A percentile compares a stretch with the other conserved stretches of the same genome.
Evolutionary conservation across 148 eudicot species (phyloP).

Genomic region (Diospyros lotus): DNA sequence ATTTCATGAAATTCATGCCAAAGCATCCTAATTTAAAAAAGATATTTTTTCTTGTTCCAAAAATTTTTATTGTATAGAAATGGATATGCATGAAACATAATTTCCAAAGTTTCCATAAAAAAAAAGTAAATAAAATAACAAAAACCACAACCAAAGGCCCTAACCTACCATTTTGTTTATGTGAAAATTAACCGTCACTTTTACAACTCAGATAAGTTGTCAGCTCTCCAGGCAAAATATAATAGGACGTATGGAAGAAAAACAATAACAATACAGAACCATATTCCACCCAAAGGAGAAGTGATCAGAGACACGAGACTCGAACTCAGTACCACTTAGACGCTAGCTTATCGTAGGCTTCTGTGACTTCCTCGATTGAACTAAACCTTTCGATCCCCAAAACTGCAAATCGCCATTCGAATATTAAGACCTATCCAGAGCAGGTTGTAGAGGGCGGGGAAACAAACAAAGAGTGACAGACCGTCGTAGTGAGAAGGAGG

Average conservation of each 20-base stretch:
- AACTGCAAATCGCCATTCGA: conserved; percentile 34
- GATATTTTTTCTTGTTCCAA: too few species aligned
- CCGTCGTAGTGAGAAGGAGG: conserved; percentile 84
- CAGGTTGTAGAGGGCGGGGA: background rate
- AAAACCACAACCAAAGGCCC: too few species aligned
- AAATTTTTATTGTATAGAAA: too few species aligned
- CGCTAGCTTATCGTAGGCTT: conserved; percentile 52
- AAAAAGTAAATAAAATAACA: too few species aligned
- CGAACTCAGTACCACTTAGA: conserved; percentile 43
- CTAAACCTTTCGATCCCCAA: conserved; percentile 44
- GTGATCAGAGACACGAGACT: conserved; percentile 1
- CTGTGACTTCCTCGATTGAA: conserved; percentile 60
- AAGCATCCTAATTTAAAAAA: too few species aligned
- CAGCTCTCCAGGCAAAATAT: background rate
- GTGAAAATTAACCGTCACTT: too few species aligned
- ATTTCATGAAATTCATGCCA: too few species aligned
- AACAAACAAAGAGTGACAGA: conserved; percentile 15
- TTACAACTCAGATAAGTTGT: background rate
- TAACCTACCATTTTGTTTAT: too few species aligned
- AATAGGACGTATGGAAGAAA: background rate
- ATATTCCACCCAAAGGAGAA: background rate
- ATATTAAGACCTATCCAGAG: background rate
- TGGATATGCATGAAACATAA: too few species aligned
- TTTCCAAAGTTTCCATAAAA: too few species aligned
- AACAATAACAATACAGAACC: background rate